phyloP scores from a whole-genome alignment of 768 basidiomycete species.

The Lactarius sp. region DNA sequence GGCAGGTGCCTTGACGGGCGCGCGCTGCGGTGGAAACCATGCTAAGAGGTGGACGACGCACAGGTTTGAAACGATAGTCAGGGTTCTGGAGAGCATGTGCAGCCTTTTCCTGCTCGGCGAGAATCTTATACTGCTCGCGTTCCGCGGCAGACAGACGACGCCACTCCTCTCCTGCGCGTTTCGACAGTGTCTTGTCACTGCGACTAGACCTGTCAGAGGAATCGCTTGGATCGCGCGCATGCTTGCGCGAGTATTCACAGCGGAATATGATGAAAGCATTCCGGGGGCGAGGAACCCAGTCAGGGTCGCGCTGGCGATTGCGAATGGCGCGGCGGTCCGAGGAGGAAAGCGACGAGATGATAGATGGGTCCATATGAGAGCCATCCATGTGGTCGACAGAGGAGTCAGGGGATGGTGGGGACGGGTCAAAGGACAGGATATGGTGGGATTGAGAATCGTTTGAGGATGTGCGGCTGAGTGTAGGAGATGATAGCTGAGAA shows the following conservation, averaged over 20 bases:
- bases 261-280: conserved; percentile 74
- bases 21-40: background rate
- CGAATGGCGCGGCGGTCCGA: conserved; percentile 38
- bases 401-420: conserved; percentile 16
- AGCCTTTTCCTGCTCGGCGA: conserved; percentile 52
- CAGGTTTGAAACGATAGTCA: conserved; percentile 58
- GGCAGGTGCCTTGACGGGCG: background rate
- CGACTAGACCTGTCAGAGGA: conserved; percentile 13
- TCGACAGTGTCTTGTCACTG: conserved; percentile 58
- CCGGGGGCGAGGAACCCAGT: conserved; percentile 61
- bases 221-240: conserved; percentile 38
- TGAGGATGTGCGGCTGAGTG: conserved; percentile 19
- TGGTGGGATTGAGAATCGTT: conserved; percentile 11
- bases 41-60: conserved; percentile 24
- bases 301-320: conserved; percentile 44
- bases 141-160: conserved; percentile 46
- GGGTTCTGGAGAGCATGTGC: conserved; percentile 57
- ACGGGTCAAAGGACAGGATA: conserved; percentile 1
- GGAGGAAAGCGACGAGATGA: conserved; percentile 30
- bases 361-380: conserved; percentile 3
- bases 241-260: conserved; percentile 53
- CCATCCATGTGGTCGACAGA: conserved; percentile 11
- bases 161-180: conserved; percentile 76
- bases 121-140: conserved; percentile 44
- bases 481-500: background rate